A percentile compares a stretch with the other conserved stretches of the same genome.
Conservation (phyloP, 176 grass and related monocot genomes). For the Thalia dealbata region DNA sequence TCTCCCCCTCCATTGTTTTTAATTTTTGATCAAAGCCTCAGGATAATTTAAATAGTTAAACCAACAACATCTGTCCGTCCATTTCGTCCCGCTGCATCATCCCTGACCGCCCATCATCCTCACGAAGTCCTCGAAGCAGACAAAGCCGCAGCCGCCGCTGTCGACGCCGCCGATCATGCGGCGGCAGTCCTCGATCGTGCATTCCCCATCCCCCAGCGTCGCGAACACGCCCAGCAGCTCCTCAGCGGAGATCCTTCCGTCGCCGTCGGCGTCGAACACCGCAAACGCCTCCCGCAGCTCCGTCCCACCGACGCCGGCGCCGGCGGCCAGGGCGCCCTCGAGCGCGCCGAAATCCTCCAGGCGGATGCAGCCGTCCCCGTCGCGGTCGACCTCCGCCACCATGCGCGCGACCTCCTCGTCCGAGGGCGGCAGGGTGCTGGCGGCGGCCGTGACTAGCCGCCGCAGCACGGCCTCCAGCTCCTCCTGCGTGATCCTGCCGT, state of each 20-base stretch:
- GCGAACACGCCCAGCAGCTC: slow-evolving; percentile 63
- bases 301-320: slow-evolving; percentile 8
- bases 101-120: slow-evolving; percentile 57
- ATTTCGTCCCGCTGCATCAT: background rate
- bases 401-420: slow-evolving; percentile 58
- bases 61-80: background rate
- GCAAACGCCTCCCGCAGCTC: slow-evolving; percentile 73
- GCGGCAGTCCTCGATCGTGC: slow-evolving; percentile 81
- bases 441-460: slow-evolving; percentile 38
- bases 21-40: too few relatives aligned
- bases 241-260: slow-evolving; percentile 93
- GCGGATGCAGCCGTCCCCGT: slow-evolving; percentile 36
- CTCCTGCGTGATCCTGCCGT: slow-evolving; percentile 43
- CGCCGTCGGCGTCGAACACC: slow-evolving; percentile 77
- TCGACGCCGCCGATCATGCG: slow-evolving; percentile 88
- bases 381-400: slow-evolving; percentile 38
- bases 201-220: slow-evolving; percentile 38
- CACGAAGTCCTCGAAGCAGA: slow-evolving; percentile 76
- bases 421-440: slow-evolving; percentile 29
- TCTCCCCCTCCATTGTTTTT: too few relatives aligned
- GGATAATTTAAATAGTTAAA: too few relatives aligned
- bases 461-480: slow-evolving; percentile 83
- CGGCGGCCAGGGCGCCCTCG: background rate
- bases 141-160: slow-evolving; percentile 67
- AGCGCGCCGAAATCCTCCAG: slow-evolving; percentile 27